Evolutionary conservation across 1,284 basidiomycete genomes (phyloP).

Genomic region (Prillingera fragicola): DNA sequence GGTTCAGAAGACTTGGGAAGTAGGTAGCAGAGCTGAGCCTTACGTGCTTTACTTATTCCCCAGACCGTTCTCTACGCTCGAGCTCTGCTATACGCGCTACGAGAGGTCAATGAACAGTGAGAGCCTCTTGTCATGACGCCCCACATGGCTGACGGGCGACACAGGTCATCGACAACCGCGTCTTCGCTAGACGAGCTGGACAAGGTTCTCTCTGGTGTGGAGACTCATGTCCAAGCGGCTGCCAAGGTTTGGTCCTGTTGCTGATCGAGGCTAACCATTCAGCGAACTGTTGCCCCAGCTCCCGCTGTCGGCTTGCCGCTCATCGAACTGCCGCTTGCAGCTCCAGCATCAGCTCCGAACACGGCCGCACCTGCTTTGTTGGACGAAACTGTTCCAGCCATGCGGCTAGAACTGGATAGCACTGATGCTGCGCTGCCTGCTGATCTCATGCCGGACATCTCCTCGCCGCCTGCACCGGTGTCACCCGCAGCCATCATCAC

Average conservation of each 20-base stretch:
- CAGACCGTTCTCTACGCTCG: slow-evolving; percentile 41
- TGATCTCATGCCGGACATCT: slow-evolving; percentile 2
- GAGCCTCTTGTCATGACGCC: not conserved
- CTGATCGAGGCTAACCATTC: slow-evolving; percentile 3
- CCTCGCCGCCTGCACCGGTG: not conserved
- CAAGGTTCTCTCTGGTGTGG: slow-evolving; percentile 14
- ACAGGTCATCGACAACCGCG: slow-evolving; percentile 25
- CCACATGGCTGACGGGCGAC: not conserved
- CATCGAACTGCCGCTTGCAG: slow-evolving; percentile 8
- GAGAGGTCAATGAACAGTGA: slow-evolving; percentile 36
- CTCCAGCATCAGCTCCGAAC: slow-evolving; percentile 7
- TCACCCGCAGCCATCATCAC: not conserved
- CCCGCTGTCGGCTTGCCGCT: slow-evolving; percentile 5
- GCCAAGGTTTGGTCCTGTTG: slow-evolving; percentile 8
- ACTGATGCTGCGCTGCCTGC: slow-evolving; percentile 3
- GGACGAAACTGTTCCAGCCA: slow-evolving; percentile 10
- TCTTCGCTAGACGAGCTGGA: slow-evolving; percentile 18
- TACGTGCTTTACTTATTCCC: not conserved
- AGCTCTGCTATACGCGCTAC: slow-evolving; percentile 28
- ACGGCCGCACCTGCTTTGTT: slow-evolving; percentile 8
- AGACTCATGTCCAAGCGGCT: slow-evolving; percentile 11
- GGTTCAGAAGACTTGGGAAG: slow-evolving; percentile 43
- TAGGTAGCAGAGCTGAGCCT: slow-evolving; percentile 17
- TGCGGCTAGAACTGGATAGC: slow-evolving; percentile 7
- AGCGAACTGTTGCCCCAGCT: slow-evolving; percentile 11